phyloP scores from a whole-genome alignment of 2,329 filamentous ascomycete genomes.

The Aspergillus aculeatinus region DNA sequence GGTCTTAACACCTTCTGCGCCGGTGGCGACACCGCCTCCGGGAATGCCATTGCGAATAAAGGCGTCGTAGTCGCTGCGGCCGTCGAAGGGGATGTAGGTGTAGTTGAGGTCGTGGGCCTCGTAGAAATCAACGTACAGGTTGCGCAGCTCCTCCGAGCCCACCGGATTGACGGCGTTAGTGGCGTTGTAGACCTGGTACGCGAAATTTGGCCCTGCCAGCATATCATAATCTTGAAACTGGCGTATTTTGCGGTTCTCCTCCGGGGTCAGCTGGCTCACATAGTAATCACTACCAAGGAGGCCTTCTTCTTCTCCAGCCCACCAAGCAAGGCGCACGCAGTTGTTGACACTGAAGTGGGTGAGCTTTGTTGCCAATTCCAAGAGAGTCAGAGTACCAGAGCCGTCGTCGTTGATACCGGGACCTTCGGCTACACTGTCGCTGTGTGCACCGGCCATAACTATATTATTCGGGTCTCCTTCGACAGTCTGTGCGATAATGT shows the following conservation, averaged over 20 bases:
- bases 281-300: slow-evolving; percentile 61
- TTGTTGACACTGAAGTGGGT: slow-evolving; percentile 72
- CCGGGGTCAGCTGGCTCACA: slow-evolving; percentile 47
- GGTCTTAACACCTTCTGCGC: slow-evolving; percentile 75
- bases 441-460: slow-evolving; percentile 59
- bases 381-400: slow-evolving; percentile 60
- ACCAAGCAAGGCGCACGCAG: slow-evolving; percentile 65
- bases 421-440: slow-evolving; percentile 59
- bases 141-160: slow-evolving; percentile 67
- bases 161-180: slow-evolving; percentile 55
- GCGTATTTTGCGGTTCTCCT: slow-evolving; percentile 58
- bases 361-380: slow-evolving; percentile 61
- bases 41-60: slow-evolving; percentile 73
- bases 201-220: slow-evolving; percentile 62
- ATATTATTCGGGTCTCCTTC: slow-evolving; percentile 58
- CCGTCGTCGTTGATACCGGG: slow-evolving; percentile 78
- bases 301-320: slow-evolving; percentile 63
- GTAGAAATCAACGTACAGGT: slow-evolving; percentile 69
- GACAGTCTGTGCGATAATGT: slow-evolving; percentile 60
- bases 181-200: slow-evolving; percentile 56
- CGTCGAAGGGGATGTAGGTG: slow-evolving; percentile 72
- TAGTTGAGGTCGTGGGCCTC: slow-evolving; percentile 62
- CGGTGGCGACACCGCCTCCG: slow-evolving; percentile 72
- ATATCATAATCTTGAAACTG: slow-evolving; percentile 72
- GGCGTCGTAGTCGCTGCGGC: slow-evolving; percentile 74